Evolutionary conservation across 805 yeast species (phyloP), one percentile per base, ranked within the genome.

Genomic region (Lachancea lanzarotensis): DNA sequence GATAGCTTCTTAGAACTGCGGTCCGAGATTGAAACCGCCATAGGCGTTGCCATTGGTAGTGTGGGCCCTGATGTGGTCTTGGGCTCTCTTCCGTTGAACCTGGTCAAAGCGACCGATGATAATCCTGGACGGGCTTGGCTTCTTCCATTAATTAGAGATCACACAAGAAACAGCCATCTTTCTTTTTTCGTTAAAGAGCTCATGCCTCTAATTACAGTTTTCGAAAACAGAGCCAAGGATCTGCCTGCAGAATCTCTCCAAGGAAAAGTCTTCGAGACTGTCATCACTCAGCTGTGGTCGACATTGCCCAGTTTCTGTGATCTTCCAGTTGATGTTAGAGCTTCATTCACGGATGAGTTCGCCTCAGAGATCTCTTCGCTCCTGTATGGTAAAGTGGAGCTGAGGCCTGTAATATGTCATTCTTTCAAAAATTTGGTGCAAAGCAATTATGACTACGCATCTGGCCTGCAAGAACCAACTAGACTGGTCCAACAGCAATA

Each of bases 111-210:
- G 4, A 62, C 68, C 18, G 54, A 69, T 20, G 65, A 68, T 27
- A 72, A 74, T 35, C 75, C 81, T n/a, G 97, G 97, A 38, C 78
- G 98, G 61, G 97, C 97, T 38, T 93, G 98, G 97, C 60, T 93
- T 55, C 74, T 93, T 52, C 98, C 98, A 10, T 62, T 93, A 29
- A 74, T 93, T 49, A 82, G 97, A 68, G 97, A 90, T 56, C 81
- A 86, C 56, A 84, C 88, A 22, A 76, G 81, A 55, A 75, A 79
- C 55, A 83, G 97, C 1, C 72, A 74, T 38, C 69, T 93, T 45
- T 69, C 74, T 0, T 86, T 73, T 59, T 93, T 79, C 65, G 73
- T 75, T 47, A 65, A 66, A 18, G 71, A 80, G 32, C 74, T 93
- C 42, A 63, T 84, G 13, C 98, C 98, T 22, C 63, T 82, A 33